Evolutionary conservation across 2,329 filamentous ascomycete species (phyloP).

Genomic region (Neofusicoccum cordaticola): DNA sequence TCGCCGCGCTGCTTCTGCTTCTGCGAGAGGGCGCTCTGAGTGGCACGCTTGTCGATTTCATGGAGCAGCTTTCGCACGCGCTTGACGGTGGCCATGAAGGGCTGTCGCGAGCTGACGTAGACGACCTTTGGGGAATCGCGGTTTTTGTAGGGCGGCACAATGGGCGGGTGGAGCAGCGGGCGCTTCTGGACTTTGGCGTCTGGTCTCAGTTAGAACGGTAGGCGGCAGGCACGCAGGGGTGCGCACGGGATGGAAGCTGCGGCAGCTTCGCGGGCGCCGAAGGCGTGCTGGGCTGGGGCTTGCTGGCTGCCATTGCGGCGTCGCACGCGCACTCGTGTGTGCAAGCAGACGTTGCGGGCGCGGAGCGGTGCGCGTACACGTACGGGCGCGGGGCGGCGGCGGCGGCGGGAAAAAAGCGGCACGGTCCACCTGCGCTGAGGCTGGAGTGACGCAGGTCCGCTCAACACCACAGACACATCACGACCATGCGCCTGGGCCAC

Average conservation of each 20-base stretch:
- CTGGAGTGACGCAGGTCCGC: neutral
- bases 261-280: neutral
- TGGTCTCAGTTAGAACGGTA: slow-evolving; percentile 23
- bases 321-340: too few species aligned
- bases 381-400: too few species aligned
- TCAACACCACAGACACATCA: neutral
- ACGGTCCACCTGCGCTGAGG: neutral
- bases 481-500: slow-evolving; percentile 9
- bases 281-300: neutral
- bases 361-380: neutral
- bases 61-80: slow-evolving; percentile 64
- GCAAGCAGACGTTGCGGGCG: slow-evolving; percentile 1
- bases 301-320: neutral
- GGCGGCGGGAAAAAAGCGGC: neutral
- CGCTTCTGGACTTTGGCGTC: slow-evolving; percentile 53
- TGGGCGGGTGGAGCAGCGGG: slow-evolving; percentile 56
- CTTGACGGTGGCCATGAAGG: slow-evolving; percentile 66
- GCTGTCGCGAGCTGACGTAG: slow-evolving; percentile 64
- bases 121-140: slow-evolving; percentile 54
- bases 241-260: slow-evolving; percentile 25
- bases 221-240: neutral
- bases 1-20: slow-evolving; percentile 18
- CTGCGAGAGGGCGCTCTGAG: slow-evolving; percentile 4
- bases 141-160: slow-evolving; percentile 54
- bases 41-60: slow-evolving; percentile 49